phyloP scores from a whole-genome alignment of 2,329 filamentous ascomycete genomes.

The Diaporthe vexans region DNA sequence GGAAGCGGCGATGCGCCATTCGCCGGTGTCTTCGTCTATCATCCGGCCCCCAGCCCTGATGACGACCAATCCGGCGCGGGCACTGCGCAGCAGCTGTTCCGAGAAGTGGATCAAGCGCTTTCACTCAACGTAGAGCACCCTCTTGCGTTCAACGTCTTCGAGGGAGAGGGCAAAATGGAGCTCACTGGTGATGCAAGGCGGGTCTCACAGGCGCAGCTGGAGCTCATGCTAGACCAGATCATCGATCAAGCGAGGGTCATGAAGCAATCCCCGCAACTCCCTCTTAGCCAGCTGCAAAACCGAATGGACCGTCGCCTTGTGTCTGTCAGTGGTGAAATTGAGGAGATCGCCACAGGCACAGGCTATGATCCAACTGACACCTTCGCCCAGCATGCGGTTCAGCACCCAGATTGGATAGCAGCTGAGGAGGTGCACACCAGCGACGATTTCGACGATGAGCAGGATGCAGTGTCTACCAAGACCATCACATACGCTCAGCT shows the following conservation, averaged over 20 bases:
- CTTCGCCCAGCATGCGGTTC: constrained; percentile 59
- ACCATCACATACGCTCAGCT: constrained; percentile 73
- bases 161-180: constrained; percentile 43
- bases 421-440: constrained; percentile 66
- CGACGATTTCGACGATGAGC: constrained; percentile 51
- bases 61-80: not conserved
- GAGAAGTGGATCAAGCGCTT: constrained; percentile 49
- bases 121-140: constrained; percentile 56
- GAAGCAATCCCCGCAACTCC: constrained; percentile 41
- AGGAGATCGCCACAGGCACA: constrained; percentile 35
- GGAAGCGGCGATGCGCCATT: constrained; percentile 43
- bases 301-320: constrained; percentile 35
- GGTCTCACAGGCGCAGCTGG: constrained; percentile 44
- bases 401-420: constrained; percentile 65
- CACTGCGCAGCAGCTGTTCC: constrained; percentile 44
- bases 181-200: constrained; percentile 44
- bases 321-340: constrained; percentile 34
- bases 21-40: constrained; percentile 47
- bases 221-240: constrained; percentile 45
- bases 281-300: constrained; percentile 41
- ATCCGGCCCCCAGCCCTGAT: constrained; percentile 39
- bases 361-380: constrained; percentile 45
- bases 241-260: constrained; percentile 43
- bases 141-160: constrained; percentile 55
- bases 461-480: constrained; percentile 53